Percentiles rank a stretch among this genome's conserved stretches.
These are phyloP conservation scores for Ascochyta lentis DNA, from an alignment of 2,329 filamentous ascomycete species.

Conservation along the genomic window DNA sequence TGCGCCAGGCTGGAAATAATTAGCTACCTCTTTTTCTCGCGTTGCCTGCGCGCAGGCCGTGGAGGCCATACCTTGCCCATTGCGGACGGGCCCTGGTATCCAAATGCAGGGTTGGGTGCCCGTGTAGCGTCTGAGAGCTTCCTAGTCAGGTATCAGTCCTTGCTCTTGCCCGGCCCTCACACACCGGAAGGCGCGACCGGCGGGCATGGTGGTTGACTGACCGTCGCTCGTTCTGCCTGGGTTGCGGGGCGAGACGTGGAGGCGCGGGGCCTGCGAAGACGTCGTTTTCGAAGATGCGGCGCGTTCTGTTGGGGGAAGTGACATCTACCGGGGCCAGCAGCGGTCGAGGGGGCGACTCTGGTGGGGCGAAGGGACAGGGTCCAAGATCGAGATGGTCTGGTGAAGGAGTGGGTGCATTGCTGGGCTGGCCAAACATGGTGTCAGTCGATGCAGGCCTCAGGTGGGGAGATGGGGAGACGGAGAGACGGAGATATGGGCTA, in stretches of 20 bases:
- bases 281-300: neutral
- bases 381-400: neutral
- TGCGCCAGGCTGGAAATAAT: conserved; percentile 23
- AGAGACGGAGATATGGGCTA: too few species aligned
- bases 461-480: too few species aligned
- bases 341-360: neutral
- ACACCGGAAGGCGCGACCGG: neutral
- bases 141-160: conserved; percentile 14
- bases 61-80: conserved; percentile 16
- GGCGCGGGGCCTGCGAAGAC: neutral
- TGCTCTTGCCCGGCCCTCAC: conserved; percentile 5
- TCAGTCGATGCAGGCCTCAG: conserved; percentile 17
- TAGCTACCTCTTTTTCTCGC: neutral
- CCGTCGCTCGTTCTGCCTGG: neutral
- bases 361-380: neutral
- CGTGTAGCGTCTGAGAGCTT: conserved; percentile 26
- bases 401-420: conserved; percentile 20
- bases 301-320: neutral
- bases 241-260: neutral
- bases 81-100: conserved; percentile 6
- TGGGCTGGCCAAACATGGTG: conserved; percentile 27
- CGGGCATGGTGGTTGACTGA: conserved; percentile 6
- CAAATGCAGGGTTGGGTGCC: conserved; percentile 18
- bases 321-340: neutral
- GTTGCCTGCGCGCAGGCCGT: too few species aligned